Evolutionary conservation across 352 stramenopile genomes (phyloP).

Genomic region (Globisporangium recalcitrans): DNA sequence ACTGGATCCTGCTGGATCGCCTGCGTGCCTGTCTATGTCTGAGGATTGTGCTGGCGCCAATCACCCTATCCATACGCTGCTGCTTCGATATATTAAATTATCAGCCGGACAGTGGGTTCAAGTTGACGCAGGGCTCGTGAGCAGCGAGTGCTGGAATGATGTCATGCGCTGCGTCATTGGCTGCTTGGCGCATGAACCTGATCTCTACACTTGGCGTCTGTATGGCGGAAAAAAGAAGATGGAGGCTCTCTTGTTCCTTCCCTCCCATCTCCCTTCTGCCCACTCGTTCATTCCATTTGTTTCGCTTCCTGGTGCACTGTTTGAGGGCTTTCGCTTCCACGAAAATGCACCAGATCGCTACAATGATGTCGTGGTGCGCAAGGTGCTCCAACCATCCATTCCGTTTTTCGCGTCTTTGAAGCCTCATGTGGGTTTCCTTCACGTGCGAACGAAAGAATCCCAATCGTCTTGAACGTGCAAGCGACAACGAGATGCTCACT

Average conservation of each 20-base stretch:
- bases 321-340: too few species aligned
- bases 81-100: slow-evolving; percentile 3
- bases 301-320: not conserved
- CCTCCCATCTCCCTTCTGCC: not conserved
- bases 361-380: too few species aligned
- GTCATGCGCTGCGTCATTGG: slow-evolving; percentile 2
- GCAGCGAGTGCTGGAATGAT: not conserved
- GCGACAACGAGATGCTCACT: too few species aligned
- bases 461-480: too few species aligned
- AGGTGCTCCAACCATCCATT: too few species aligned
- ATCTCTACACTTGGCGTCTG: not conserved
- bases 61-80: not conserved
- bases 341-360: too few species aligned
- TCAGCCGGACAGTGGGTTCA: not conserved
- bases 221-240: not conserved
- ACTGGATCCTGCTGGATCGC: not conserved
- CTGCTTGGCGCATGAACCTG: not conserved
- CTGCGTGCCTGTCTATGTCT: not conserved
- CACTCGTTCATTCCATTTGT: not conserved
- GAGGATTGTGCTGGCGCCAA: not conserved
- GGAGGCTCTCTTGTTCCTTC: not conserved
- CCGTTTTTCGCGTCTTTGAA: too few species aligned
- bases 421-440: too few species aligned
- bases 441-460: too few species aligned
- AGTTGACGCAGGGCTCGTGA: not conserved